phyloP scores from a whole-genome alignment of 2,329 filamentous ascomycete species.

The Penicillium sp. region DNA sequence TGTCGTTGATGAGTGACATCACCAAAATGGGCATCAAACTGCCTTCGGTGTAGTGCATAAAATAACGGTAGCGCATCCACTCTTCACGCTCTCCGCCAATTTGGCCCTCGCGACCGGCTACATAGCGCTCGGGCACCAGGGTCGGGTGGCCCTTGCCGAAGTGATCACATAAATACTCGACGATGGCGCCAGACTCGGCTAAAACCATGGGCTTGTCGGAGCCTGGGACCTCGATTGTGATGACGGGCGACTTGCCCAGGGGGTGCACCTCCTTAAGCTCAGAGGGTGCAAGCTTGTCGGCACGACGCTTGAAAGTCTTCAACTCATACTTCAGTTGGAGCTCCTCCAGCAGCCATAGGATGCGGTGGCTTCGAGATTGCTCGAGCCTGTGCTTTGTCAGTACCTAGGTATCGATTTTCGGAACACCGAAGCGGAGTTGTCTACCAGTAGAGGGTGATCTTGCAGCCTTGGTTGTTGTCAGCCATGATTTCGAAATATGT shows the following conservation, averaged over 20 bases:
- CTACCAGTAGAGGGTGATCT: constrained; percentile 62
- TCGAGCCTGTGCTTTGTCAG: constrained; percentile 59
- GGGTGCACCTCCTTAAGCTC: constrained; percentile 75
- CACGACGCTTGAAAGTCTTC: constrained; percentile 66
- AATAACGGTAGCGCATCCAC: constrained; percentile 60
- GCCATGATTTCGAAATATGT: constrained; percentile 5
- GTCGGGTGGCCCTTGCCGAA: constrained; percentile 43
- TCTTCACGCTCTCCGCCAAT: constrained; percentile 56
- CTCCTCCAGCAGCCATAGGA: constrained; percentile 81
- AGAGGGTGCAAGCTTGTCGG: constrained; percentile 63
- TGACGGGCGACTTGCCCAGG: constrained; percentile 77
- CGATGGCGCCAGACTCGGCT: constrained; percentile 75
- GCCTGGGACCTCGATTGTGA: constrained; percentile 56
- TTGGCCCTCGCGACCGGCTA: constrained; percentile 49
- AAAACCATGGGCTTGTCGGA: constrained; percentile 55
- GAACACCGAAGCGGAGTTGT: constrained; percentile 1
- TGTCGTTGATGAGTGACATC: constrained; percentile 56
- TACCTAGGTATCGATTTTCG: background rate
- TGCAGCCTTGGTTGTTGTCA: constrained; percentile 36
- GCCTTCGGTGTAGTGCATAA: constrained; percentile 81
- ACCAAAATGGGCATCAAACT: constrained; percentile 70
- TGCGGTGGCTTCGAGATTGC: constrained; percentile 73
- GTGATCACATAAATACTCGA: constrained; percentile 73
- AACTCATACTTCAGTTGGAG: constrained; percentile 73
- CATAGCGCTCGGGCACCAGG: constrained; percentile 50